A percentile compares a stretch with the other conserved stretches of the same genome.
phyloP scores from a whole-genome alignment of 148 eudicot species.

The Amaranthus cruentus region DNA sequence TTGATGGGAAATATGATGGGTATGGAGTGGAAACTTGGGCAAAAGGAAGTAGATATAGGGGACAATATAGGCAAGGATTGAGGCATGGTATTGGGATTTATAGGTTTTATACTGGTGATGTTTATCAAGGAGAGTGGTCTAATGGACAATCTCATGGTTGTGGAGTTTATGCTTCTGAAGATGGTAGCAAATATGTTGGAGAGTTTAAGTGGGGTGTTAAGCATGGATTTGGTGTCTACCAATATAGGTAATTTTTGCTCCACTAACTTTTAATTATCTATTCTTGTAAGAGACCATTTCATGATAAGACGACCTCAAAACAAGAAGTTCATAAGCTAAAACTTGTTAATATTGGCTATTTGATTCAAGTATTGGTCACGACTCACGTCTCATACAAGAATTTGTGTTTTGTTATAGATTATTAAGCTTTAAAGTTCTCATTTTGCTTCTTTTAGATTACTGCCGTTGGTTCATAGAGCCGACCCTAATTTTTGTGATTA shows the following conservation, averaged over 20 bases:
- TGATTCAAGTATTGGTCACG: too few relatives aligned
- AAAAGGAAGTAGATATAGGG: constrained; percentile 40
- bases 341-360: too few relatives aligned
- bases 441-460: neutral
- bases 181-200: constrained; percentile 47
- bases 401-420: too few relatives aligned
- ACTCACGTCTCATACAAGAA: too few relatives aligned
- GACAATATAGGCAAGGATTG: constrained; percentile 43
- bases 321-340: too few relatives aligned
- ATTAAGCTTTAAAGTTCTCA: neutral
- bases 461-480: too few relatives aligned
- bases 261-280: neutral
- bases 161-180: constrained; percentile 33
- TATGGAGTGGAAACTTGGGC: constrained; percentile 48
- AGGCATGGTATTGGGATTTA: constrained; percentile 52
- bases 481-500: too few relatives aligned
- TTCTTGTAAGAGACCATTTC: too few relatives aligned
- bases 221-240: constrained; percentile 47
- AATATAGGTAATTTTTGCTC: constrained; percentile 31
- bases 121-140: constrained; percentile 43
- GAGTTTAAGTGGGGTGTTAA: constrained; percentile 48
- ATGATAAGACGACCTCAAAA: too few relatives aligned
- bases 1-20: constrained; percentile 47
- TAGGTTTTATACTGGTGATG: constrained; percentile 38
- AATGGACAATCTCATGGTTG: constrained; percentile 45